Evolutionary conservation across 257 asterid species (phyloP).

Genomic region (Capsicum rhomboideum): DNA sequence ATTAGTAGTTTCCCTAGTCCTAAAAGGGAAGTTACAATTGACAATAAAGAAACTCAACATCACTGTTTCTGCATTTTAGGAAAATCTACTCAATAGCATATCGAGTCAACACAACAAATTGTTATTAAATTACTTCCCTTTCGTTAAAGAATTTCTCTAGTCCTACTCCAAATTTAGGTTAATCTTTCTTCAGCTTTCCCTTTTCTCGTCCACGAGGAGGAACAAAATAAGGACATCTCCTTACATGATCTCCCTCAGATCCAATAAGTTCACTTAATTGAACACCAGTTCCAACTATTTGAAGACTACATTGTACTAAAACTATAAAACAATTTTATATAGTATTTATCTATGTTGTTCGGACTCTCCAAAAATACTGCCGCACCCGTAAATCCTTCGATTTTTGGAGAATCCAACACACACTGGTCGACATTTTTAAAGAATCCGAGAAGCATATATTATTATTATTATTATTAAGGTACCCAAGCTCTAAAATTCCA

Average conservation of each 20-base stretch:
- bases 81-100: not conserved
- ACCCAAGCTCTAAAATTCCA: not conserved
- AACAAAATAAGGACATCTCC: not conserved
- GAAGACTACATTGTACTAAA: not conserved
- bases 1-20: not conserved
- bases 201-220: not conserved
- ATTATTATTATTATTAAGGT: not conserved
- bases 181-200: not conserved
- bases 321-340: not conserved
- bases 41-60: not conserved
- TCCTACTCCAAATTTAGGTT: not conserved
- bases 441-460: too few species aligned
- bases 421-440: too few species aligned
- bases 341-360: too few species aligned
- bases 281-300: not conserved
- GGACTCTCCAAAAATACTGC: too few species aligned
- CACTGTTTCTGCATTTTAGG: not conserved
- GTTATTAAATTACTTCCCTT: not conserved
- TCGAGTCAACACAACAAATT: not conserved
- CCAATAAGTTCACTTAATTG: not conserved
- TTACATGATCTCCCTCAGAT: not conserved
- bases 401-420: too few species aligned
- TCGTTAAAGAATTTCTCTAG: not conserved
- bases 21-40: not conserved
- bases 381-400: too few species aligned